Conservation (phyloP, 2,329 filamentous ascomycete genomes). For the Tolypocladium amazonense region DNA sequence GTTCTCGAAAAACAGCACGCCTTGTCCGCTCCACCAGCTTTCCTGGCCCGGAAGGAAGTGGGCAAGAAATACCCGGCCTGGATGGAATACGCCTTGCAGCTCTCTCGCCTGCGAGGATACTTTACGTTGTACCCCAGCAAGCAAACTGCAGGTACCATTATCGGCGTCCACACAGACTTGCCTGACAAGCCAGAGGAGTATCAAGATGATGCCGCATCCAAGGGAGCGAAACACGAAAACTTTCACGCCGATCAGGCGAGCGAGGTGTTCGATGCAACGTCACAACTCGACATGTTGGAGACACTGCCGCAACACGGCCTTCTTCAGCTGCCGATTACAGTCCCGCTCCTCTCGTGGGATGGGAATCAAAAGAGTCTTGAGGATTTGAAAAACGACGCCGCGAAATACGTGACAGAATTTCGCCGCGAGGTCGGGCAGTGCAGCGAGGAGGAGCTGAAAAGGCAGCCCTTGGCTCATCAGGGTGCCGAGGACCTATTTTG, state of each 20-base stretch:
- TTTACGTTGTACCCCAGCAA: conserved; percentile 67
- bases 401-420: conserved; percentile 48
- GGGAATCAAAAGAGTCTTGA: conserved; percentile 35
- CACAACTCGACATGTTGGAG: conserved; percentile 34
- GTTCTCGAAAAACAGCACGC: conserved; percentile 37
- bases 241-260: conserved; percentile 17
- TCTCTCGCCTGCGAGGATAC: conserved; percentile 69
- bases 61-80: conserved; percentile 62
- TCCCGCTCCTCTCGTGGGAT: conserved; percentile 55
- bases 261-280: conserved; percentile 29
- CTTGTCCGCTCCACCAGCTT: conserved; percentile 22
- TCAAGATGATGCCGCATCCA: conserved; percentile 9
- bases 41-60: conserved; percentile 46
- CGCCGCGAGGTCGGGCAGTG: conserved; percentile 60
- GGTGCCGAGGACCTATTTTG: conserved; percentile 58
- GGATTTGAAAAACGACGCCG: conserved; percentile 32
- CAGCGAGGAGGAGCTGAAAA: conserved; percentile 18
- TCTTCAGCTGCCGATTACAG: conserved; percentile 30
- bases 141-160: conserved; percentile 41
- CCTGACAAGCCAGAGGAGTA: conserved; percentile 64
- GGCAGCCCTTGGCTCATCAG: conserved; percentile 13
- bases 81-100: conserved; percentile 66
- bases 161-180: conserved; percentile 70
- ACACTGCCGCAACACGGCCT: conserved; percentile 33
- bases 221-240: conserved; percentile 9